Base-by-base conservation (phyloP, 805 yeast species). In the Blastobotrys terrestris region DNA sequence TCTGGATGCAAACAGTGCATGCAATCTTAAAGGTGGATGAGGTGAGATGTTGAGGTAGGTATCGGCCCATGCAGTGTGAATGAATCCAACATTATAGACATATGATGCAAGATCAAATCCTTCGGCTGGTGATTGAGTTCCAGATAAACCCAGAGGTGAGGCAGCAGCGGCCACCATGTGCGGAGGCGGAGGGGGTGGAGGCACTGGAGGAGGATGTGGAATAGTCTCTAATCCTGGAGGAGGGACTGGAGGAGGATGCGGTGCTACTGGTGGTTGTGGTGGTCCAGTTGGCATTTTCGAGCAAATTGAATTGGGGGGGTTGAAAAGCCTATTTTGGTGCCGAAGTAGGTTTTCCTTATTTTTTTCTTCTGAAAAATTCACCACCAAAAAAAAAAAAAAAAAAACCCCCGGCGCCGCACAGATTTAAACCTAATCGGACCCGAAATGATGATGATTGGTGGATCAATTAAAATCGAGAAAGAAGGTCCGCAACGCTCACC, bases 61-160 rank as follows among this genome's bases (percentile, higher is more conserved):
- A 47, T 67, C 70, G 8, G 70, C 64, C 70, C 70, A 67, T 7
- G 68, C 69, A 8, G 64, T 68, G 53, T 65, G 67, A 19, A 63
- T 45, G 49, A 66, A 66, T 4, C 69, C 69, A 8, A 60, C 63
- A 26, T 59, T 58, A 48, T 64, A 66, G n/a, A 66, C 58, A 52
- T 64, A 64, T 1, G 63, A 52, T 7, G 56, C 42, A n/a, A 60
- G 50, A 44, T 61, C 64, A 20, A 48, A 49, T 13, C 18, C 45
- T 18, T 39, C 39, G 13, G 18, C 39, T 43, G 45, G 26, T 13
- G 16, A 11, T 43, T 16, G 45, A 43, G 21, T 43, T 15, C 22
- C 18, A 7, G 43, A 14, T 26, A 26, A 26, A 5, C 35, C 35
- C 35, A 26, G 35, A 6, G 35, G 35, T 26, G 50, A 45, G 39